Conservation (phyloP, 2,329 filamentous ascomycete genomes). For the Fusarium sp. region DNA sequence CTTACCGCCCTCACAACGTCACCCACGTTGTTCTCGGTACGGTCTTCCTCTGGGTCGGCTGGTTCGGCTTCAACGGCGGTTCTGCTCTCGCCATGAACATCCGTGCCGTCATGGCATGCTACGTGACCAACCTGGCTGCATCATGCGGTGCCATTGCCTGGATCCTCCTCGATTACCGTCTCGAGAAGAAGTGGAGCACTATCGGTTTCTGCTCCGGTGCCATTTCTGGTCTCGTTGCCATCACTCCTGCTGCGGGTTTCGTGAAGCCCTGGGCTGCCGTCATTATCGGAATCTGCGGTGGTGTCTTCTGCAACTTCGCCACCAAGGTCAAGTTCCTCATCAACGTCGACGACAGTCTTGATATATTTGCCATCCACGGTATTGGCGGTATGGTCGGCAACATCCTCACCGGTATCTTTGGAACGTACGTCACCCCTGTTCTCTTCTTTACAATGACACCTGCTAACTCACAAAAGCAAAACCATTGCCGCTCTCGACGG, state of each 20-base stretch:
- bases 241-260: slow-evolving; percentile 84
- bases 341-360: slow-evolving; percentile 85
- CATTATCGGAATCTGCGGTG: slow-evolving; percentile 67
- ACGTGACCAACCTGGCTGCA: slow-evolving; percentile 89
- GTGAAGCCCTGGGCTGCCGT: slow-evolving; percentile 73
- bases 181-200: slow-evolving; percentile 94
- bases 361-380: slow-evolving; percentile 91
- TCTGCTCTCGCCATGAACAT: slow-evolving; percentile 83
- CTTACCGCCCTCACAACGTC: slow-evolving; percentile 78
- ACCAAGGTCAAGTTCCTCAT: slow-evolving; percentile 83
- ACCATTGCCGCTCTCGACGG: slow-evolving; percentile 81
- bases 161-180: slow-evolving; percentile 86
- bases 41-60: slow-evolving; percentile 87
- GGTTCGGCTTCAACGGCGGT: slow-evolving; percentile 97
- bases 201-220: slow-evolving; percentile 92
- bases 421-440: slow-evolving; percentile 60
- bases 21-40: slow-evolving; percentile 79
- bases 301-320: slow-evolving; percentile 80
- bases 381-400: slow-evolving; percentile 86
- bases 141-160: slow-evolving; percentile 84
- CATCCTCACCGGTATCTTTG: slow-evolving; percentile 80
- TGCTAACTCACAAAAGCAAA: slow-evolving; percentile 55
- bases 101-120: slow-evolving; percentile 87
- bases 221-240: slow-evolving; percentile 87
- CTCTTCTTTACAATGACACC: not conserved